Base-by-base conservation (phyloP, 768 basidiomycete genomes). In the Leucocoprinus leucothites region DNA sequence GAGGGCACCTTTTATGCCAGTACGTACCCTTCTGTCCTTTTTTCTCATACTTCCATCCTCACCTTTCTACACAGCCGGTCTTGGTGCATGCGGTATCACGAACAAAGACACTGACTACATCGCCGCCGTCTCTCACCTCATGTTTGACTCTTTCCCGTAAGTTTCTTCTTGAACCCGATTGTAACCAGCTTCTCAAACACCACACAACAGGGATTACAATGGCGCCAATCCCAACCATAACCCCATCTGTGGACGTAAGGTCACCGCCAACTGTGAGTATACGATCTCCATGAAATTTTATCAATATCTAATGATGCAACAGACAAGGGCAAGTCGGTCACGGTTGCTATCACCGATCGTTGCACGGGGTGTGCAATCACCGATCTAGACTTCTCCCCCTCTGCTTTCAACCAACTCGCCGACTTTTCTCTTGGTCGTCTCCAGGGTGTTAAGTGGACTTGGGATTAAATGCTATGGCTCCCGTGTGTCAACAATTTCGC, bases 171-270 rank as follows among this genome's bases (percentile, higher is more conserved):
- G 6, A 8, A 13, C 43, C 18, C 8, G 1, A 35, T 40, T 36
- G 3, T n/a, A n/a, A n/a, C n/a, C n/a, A 4, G 5, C 43, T 26
- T 44, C 38, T 26, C 19, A 51, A 25, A 53, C 9, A 44, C 36
- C 50, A 36, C 34, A 49, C 28, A 42, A 24, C 56, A 89, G 87
- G 43, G 79, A 75, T 9, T 86, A 82, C 65, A 49, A 68, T 16
- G 77, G 79, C 22, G 73, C 48, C 5, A 82, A 93, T 74, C 86
- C 90, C 24, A 93, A 92, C 68, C 63, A 59, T 53, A 91, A 94
- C 72, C 89, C 91, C 31, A 66, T 93, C 52, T 93, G 91, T 65
- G 71, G 71, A 60, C 75, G 69, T 62, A 60, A 70, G 51, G 69
- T 87, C 51, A 64, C 53, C 7, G 75, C 68, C 14, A 63, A 62